These are phyloP conservation scores for Diaporthe sp. DNA, from an alignment of 2,329 filamentous ascomycete species.

Conservation along the genomic window DNA sequence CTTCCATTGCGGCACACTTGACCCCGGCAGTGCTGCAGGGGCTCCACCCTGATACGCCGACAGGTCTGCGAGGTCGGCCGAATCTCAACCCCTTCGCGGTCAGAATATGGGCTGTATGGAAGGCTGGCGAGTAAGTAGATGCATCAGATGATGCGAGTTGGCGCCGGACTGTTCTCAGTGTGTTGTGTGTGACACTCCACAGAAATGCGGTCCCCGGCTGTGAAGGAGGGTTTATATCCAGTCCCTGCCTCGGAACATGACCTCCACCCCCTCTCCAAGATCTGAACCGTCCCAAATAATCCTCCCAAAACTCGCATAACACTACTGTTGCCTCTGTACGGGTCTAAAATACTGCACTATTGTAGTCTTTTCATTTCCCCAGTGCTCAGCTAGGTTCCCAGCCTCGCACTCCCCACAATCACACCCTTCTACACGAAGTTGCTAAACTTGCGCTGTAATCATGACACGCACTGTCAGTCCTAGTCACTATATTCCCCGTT, in stretches of 20 bases:
- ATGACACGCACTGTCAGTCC: not conserved
- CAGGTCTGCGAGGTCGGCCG: not conserved
- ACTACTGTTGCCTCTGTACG: not conserved
- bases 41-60: not conserved
- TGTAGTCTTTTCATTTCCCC: not conserved
- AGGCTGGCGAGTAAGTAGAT: not conserved
- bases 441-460: not conserved
- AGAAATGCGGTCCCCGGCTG: not conserved
- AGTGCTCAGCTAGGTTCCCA: not conserved
- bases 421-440: not conserved
- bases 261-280: not conserved
- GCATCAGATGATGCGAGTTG: not conserved
- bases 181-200: not conserved
- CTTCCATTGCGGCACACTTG: not conserved
- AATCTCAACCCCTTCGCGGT: too few relatives aligned
- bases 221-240: not conserved
- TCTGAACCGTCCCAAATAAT: not conserved
- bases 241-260: not conserved
- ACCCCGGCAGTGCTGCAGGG: not conserved
- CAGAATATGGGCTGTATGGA: not conserved
- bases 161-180: not conserved
- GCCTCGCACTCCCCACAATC: not conserved
- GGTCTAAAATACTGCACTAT: not conserved
- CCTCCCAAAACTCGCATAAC: not conserved
- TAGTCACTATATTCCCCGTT: too few relatives aligned